phyloP scores from a whole-genome alignment of 768 basidiomycete species.

The Mycena vitilis region DNA sequence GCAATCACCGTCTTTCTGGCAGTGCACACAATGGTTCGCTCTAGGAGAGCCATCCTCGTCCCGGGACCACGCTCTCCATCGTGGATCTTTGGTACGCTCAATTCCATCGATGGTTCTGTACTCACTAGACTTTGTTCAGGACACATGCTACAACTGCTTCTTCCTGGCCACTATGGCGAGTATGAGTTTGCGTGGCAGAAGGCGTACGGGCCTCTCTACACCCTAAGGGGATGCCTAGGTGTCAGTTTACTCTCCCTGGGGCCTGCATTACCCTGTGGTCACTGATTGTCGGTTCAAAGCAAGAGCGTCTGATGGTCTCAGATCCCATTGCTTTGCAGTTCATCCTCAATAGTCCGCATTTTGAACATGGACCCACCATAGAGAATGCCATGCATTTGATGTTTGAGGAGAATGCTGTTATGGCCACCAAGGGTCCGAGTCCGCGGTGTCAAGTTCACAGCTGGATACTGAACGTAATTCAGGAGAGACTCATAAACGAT shows the following conservation, averaged over 20 bases:
- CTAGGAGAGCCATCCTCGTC: not conserved
- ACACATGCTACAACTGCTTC: constrained; percentile 10
- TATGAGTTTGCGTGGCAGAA: constrained; percentile 7
- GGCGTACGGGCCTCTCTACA: constrained; percentile 3
- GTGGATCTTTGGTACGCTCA: constrained; percentile 2
- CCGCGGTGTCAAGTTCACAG: not conserved
- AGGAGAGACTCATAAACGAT: constrained; percentile 2
- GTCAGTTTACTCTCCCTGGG: not conserved
- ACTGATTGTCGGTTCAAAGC: constrained; percentile 2
- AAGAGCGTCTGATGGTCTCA: constrained; percentile 12
- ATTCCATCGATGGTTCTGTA: not conserved
- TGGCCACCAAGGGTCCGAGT: constrained; percentile 6
- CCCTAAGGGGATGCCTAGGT: constrained; percentile 3
- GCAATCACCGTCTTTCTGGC: too few species aligned
- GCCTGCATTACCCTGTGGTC: too few species aligned
- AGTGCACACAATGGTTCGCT: too few species aligned
- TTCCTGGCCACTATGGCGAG: constrained; percentile 3
- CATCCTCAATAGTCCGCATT: constrained; percentile 4
- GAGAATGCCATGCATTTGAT: not conserved
- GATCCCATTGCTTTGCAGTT: constrained; percentile 5
- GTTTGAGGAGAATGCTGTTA: constrained; percentile 16
- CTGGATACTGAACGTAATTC: not conserved
- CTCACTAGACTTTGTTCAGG: not conserved
- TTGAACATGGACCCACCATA: constrained; percentile 10
- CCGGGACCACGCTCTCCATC: constrained; percentile 4